phyloP scores from a whole-genome alignment of 441 rosid genomes.

The Populus hybrid region DNA sequence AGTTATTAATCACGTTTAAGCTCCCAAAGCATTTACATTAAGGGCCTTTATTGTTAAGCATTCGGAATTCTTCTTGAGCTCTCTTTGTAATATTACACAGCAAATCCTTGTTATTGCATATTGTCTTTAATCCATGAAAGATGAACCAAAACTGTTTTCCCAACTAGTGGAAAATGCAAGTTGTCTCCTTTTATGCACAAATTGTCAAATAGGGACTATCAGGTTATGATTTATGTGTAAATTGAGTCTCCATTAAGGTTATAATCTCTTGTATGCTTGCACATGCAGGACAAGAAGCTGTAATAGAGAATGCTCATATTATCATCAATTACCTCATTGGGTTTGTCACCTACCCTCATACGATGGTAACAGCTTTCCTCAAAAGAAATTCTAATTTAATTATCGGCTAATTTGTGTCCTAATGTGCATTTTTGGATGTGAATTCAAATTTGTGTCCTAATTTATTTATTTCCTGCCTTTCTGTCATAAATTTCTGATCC shows the following conservation, averaged over 20 bases:
- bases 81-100: neutral
- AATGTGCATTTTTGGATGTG: neutral
- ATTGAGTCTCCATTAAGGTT: neutral
- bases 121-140: neutral
- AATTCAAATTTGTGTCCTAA: neutral
- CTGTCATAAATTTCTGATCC: neutral
- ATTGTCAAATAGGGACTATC: neutral
- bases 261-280: slow-evolving; percentile 17
- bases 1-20: neutral
- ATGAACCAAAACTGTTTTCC: neutral
- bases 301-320: slow-evolving; percentile 54
- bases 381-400: neutral
- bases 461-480: neutral
- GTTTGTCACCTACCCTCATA: slow-evolving; percentile 55
- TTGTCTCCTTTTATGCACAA: neutral
- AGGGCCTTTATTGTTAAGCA: neutral
- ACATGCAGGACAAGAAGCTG: slow-evolving; percentile 61
- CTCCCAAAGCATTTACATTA: neutral
- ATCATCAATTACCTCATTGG: slow-evolving; percentile 53
- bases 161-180: neutral
- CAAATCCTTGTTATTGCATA: neutral
- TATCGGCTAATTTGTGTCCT: neutral
- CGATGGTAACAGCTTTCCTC: slow-evolving; percentile 46
- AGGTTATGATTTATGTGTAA: neutral
- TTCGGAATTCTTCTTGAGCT: neutral